phyloP scores from a whole-genome alignment of 2,329 filamentous ascomycete species.

The Alternaria sp. region DNA sequence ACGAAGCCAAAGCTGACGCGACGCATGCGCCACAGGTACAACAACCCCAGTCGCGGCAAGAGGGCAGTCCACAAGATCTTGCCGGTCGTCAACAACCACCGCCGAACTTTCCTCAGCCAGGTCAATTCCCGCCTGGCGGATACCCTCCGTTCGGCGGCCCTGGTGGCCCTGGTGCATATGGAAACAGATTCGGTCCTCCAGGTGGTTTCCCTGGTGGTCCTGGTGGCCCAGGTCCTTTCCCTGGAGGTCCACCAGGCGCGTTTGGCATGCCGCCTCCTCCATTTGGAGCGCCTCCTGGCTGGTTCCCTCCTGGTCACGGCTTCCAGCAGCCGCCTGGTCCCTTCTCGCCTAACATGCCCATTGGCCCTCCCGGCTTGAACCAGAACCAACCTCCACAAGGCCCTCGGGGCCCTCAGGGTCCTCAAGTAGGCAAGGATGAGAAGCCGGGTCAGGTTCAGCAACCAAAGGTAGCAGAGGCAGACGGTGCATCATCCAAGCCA shows the following conservation, averaged over 20 bases:
- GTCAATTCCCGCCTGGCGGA: slow-evolving; percentile 51
- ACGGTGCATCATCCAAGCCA: slow-evolving; percentile 53
- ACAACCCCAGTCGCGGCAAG: slow-evolving; percentile 35
- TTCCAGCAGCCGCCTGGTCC: slow-evolving; percentile 73
- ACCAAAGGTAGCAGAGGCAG: slow-evolving; percentile 53
- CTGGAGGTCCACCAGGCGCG: slow-evolving; percentile 58
- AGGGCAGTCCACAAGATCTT: slow-evolving; percentile 28
- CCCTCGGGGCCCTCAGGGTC: slow-evolving; percentile 43
- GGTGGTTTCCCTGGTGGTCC: slow-evolving; percentile 53
- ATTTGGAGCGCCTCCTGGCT: slow-evolving; percentile 74
- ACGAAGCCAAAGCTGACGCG: slow-evolving; percentile 29
- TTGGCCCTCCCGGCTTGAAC: slow-evolving; percentile 61
- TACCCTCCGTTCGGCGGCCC: slow-evolving; percentile 51
- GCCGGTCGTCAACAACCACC: slow-evolving; percentile 47
- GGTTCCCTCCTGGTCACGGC: slow-evolving; percentile 79
- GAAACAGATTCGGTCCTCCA: slow-evolving; percentile 55
- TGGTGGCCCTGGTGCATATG: slow-evolving; percentile 47
- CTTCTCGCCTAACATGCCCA: slow-evolving; percentile 67
- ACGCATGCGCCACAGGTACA: slow-evolving; percentile 38
- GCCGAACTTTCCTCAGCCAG: slow-evolving; percentile 48
- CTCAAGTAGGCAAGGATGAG: slow-evolving; percentile 36
- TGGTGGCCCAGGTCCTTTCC: slow-evolving; percentile 53
- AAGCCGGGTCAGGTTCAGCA: slow-evolving; percentile 32
- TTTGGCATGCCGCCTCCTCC: slow-evolving; percentile 72
- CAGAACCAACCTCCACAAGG: slow-evolving; percentile 50